Base-by-base conservation (phyloP, 352 stramenopile genomes). In the Phytopythium boreale region DNA sequence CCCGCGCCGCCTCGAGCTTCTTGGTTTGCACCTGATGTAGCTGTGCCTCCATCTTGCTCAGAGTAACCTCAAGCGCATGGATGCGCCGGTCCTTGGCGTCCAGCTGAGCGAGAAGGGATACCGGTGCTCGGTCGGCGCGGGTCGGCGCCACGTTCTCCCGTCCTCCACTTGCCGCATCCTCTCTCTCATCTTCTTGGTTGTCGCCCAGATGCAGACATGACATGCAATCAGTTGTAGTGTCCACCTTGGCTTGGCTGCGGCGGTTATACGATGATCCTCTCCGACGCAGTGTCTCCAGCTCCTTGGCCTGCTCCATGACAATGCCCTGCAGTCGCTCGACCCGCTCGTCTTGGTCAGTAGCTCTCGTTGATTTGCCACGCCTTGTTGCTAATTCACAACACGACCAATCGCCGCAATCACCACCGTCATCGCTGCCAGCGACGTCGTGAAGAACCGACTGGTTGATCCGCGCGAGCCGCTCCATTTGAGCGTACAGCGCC, bases 401-500 rank as follows among this genome's bases (percentile, higher is more conserved):
- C 26, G 31, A 27, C 5, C 41, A 19, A 24, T 22, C 22, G 4
- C 55, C 10, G 15, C 20, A 27, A 8, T 29, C 12, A 34, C 19
- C 34, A 3, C 31, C 12, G 6, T 47, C 39, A 55, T 44, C n/a
- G 29, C 20, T 14, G 2, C 56, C 31, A 39, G 34, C 7, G 34
- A 39, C 34, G 27, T 41, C 44, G 0, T 43, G 10, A 11, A 31
- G 8, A 41, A 31, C 4, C n/a, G 31, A 20, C n/a, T 29, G 39
- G 26, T 85, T 85, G 19, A 85, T 63, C 17, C 55, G 61, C 36
- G 71, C 76, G 27, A 87, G 66, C 27, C 68, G 63, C 63, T 87
- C 65, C 66, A 87, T 76, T 26, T 80, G 72, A 41, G 82, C 69
- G 47, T 71, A 80, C 66, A 87, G 82, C 9, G 59, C 63, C 2